phyloP scores from a whole-genome alignment of 805 yeast species.

The Myxozyma geophila region DNA sequence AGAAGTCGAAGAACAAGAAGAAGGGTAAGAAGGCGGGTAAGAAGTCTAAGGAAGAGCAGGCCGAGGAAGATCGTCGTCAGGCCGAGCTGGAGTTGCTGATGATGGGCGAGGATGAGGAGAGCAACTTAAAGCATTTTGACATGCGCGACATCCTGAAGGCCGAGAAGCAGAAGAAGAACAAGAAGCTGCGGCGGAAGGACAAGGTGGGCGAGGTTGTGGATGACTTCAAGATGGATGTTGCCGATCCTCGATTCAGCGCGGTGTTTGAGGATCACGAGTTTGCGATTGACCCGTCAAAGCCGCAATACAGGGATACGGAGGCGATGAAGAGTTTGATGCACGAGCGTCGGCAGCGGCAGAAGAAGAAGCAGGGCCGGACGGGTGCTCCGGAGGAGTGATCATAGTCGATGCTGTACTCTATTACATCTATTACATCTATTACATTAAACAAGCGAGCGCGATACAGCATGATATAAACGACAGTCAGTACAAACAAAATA shows the following conservation, averaged over 20 bases:
- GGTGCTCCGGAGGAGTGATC: conserved; percentile 12
- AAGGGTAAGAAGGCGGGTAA: conserved; percentile 34
- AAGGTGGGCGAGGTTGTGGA: conserved; percentile 53
- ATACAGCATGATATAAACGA: too few relatives aligned
- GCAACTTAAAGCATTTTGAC: conserved; percentile 66
- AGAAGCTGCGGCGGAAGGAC: conserved; percentile 46
- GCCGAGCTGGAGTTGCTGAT: conserved; percentile 77
- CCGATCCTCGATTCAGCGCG: conserved; percentile 84
- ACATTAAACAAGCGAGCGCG: too few relatives aligned
- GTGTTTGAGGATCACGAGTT: conserved; percentile 83
- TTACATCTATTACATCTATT: background rate
- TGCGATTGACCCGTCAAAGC: conserved; percentile 91
- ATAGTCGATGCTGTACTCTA: background rate
- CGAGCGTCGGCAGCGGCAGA: conserved; percentile 57
- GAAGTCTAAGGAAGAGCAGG: conserved; percentile 37
- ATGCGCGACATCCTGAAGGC: conserved; percentile 78
- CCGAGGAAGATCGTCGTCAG: conserved; percentile 48
- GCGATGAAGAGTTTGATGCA: conserved; percentile 83
- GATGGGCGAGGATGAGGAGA: conserved; percentile 61
- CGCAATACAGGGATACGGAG: conserved; percentile 85
- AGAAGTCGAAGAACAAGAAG: conserved; percentile 39
- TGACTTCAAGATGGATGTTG: conserved; percentile 67
- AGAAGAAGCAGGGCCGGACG: background rate
- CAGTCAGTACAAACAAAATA: too few relatives aligned
- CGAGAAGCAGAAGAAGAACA: conserved; percentile 54